Evolutionary conservation across 441 rosid genomes (phyloP), one percentile per base, ranked within the genome.

Genomic region (Raphanus hybrid): DNA sequence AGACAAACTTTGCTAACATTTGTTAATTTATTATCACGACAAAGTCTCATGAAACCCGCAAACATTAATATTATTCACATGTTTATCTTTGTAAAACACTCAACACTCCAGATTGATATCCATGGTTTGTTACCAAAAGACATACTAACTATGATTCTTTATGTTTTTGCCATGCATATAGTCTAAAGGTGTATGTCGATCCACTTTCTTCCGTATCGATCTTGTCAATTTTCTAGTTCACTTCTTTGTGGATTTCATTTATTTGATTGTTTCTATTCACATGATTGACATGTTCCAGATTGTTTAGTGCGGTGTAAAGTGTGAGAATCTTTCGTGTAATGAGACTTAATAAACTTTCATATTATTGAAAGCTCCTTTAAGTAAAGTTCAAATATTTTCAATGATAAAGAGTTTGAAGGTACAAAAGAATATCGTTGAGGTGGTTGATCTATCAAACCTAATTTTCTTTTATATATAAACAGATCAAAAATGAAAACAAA

Each of bases 401-500:
- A 52, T 1, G 50, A 45, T 16, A 45, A 3, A 23, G 34, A 29
- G 29, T 29, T 39, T 55, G n/a, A 64, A 64, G 32, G 60, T 27
- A 29, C 37, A 43, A 43, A 41, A 29, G 68, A 41, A 41, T 65
- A 58, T 66, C 10, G 79, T 35, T 77, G 16, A 66, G 73, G 81
- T 78, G 69, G 81, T 67, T 78, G 64, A 72, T 59, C 73, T 72
- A 72, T 43, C 71, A 15, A 60, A 72, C 77, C 68, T 66, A 23
- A 10, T 0, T 45, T 20, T 34, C 20, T 10, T 43, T 14, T 14
- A 26, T 1, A 57, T 41, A 14, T 10, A 48, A 64, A 29, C 15
- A 45, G 57, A 71, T 57, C n/a, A 73, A 64, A n/a, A 18, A 55
- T 41, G 39, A 32, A 43, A 77, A 32, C 61, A 71, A 71, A 45